Evolutionary conservation across 257 asterid genomes (phyloP).

Genomic region (Solanum boliviense): DNA sequence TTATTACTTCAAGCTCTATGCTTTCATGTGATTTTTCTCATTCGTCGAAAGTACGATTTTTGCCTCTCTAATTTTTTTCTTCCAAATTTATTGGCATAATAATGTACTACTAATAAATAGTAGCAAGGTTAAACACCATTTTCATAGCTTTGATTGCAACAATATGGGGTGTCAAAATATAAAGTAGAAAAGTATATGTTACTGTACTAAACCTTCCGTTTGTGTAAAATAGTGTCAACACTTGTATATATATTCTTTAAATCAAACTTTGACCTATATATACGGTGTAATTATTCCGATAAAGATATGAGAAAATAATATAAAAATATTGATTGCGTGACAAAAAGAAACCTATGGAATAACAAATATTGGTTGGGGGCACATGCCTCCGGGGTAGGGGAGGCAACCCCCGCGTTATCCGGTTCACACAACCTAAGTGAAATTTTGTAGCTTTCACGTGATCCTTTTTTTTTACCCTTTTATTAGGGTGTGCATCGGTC

Average conservation of each 20-base stretch:
- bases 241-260: no score
- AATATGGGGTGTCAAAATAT: not conserved
- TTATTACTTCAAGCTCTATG: not conserved
- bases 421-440: not conserved
- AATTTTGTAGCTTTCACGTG: slow-evolving; percentile 20
- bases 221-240: not conserved
- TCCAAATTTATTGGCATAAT: no score
- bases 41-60: not conserved
- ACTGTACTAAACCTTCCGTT: no score
- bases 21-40: not conserved
- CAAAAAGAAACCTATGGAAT: not conserved
- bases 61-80: not conserved
- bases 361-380: not conserved
- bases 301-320: no score
- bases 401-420: not conserved
- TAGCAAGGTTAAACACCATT: not conserved
- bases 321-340: not conserved
- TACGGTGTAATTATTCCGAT: no score
- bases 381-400: slow-evolving; percentile 2
- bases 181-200: not conserved
- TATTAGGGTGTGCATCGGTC: no score
- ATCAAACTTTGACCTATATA: no score
- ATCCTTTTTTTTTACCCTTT: slow-evolving; percentile 12
- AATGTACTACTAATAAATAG: not conserved
- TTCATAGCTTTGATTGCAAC: not conserved